phyloP scores from a whole-genome alignment of 1,284 basidiomycete genomes.

The Ganoderma multipileum region DNA sequence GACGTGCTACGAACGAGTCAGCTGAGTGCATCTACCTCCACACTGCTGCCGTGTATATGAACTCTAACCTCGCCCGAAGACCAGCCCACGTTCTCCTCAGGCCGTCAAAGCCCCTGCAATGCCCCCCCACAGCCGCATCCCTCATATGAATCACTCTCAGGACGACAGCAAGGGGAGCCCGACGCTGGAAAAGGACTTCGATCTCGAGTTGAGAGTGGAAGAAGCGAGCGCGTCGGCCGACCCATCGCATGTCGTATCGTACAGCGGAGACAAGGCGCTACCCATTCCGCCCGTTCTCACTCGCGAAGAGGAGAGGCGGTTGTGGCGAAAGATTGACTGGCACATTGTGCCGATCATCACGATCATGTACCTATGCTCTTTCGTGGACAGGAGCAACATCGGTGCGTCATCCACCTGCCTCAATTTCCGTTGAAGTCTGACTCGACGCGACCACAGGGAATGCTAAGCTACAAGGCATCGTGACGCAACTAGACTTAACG shows the following conservation, averaged over 20 bases:
- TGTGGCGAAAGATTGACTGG: constrained; percentile 33
- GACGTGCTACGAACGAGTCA: background rate
- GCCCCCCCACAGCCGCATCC: background rate
- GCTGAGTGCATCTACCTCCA: background rate
- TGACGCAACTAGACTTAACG: constrained; percentile 57
- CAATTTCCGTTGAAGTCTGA: background rate
- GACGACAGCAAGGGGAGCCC: background rate
- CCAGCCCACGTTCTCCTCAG: background rate
- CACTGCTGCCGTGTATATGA: background rate
- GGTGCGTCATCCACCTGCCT: constrained; percentile 25
- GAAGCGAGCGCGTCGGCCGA: background rate
- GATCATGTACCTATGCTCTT: constrained; percentile 47
- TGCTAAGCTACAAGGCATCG: constrained; percentile 66
- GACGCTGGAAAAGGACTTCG: background rate
- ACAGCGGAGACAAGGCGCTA: background rate
- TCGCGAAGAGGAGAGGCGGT: constrained; percentile 13
- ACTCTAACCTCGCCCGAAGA: background rate
- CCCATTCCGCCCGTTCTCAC: constrained; percentile 1
- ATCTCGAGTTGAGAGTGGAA: background rate
- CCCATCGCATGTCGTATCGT: background rate
- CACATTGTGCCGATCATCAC: constrained; percentile 46
- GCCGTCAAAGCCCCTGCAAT: background rate
- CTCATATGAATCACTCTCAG: background rate
- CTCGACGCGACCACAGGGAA: constrained; percentile 52
- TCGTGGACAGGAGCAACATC: constrained; percentile 41